Conservation (phyloP, 208 protist genomes). For the Histomonas meleagridis region DNA sequence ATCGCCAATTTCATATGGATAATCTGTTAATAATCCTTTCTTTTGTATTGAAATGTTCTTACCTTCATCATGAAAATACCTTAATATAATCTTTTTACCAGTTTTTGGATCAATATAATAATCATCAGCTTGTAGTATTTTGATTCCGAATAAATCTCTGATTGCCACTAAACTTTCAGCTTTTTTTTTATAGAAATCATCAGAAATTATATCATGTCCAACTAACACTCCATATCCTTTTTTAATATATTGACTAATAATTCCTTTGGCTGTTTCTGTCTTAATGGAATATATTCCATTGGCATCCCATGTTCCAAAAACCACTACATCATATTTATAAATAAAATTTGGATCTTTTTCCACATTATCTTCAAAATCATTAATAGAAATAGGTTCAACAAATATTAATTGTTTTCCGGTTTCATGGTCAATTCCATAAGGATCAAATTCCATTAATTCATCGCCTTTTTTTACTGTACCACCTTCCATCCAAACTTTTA, state of each 20-base stretch:
- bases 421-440: background rate
- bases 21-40: background rate
- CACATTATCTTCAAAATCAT: background rate
- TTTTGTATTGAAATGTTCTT: background rate
- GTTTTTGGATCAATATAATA: too few species aligned
- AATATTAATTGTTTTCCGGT: background rate
- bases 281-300: too few species aligned
- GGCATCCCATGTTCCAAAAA: background rate
- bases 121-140: background rate
- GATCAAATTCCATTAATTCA: background rate
- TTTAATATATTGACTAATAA: background rate
- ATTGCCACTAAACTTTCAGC: background rate
- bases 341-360: background rate
- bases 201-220: background rate
- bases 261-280: too few species aligned
- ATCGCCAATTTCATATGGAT: background rate
- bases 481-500: background rate
- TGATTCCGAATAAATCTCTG: background rate
- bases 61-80: background rate
- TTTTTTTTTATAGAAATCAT: background rate
- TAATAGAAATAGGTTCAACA: background rate
- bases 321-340: background rate
- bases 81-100: background rate
- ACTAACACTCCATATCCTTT: background rate
- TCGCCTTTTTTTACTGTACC: background rate